Evolutionary conservation across 768 basidiomycete genomes (phyloP).

Genomic region (Tulasnella sp.): DNA sequence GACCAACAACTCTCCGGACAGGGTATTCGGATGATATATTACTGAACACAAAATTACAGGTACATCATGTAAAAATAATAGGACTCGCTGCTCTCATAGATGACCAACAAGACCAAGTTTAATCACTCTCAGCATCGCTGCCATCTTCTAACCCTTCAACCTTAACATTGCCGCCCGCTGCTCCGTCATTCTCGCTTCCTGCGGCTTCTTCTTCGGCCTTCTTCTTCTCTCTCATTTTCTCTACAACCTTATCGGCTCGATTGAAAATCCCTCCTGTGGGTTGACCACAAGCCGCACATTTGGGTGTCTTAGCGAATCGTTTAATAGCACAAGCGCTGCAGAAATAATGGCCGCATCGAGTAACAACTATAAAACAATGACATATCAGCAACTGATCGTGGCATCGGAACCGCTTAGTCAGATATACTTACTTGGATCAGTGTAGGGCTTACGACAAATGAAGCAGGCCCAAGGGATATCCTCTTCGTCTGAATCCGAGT

Average conservation of each 20-base stretch:
- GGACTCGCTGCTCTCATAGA: no score
- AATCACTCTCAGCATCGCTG: conserved; percentile 25
- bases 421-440: conserved; percentile 43
- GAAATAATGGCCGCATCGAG: conserved; percentile 94
- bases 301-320: conserved; percentile 85
- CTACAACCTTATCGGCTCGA: conserved; percentile 81
- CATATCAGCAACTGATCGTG: neutral
- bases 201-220: conserved; percentile 38
- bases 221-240: conserved; percentile 66
- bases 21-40: no score
- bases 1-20: no score
- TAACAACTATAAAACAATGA: conserved; percentile 42
- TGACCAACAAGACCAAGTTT: no score
- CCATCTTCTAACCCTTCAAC: conserved; percentile 27
- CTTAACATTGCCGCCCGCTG: conserved; percentile 24
- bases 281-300: conserved; percentile 87
- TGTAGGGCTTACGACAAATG: conserved; percentile 88
- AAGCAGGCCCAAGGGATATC: conserved; percentile 98
- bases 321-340: conserved; percentile 93
- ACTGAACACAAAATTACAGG: no score
- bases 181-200: conserved; percentile 34
- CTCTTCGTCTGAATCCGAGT: conserved; percentile 59
- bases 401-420: neutral
- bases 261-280: conserved; percentile 96
- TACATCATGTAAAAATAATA: no score